Evolutionary conservation across 2,329 filamentous ascomycete species (phyloP).

Genomic region (Clonostachys chloroleuca): DNA sequence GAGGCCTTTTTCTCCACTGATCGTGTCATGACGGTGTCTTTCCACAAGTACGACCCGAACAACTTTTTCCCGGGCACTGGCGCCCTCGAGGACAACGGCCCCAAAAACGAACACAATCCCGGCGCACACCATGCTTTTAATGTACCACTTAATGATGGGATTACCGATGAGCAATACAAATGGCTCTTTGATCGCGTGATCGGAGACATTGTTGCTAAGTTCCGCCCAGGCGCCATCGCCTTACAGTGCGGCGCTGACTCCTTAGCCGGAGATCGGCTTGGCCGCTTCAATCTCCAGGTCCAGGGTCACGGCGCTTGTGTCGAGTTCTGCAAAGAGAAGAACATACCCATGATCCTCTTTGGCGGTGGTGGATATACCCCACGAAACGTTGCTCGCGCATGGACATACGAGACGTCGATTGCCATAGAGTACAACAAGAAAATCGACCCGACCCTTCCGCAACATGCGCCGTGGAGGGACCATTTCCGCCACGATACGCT

Average conservation of each 20-base stretch:
- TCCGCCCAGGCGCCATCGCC: conserved; percentile 86
- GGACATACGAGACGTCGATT: conserved; percentile 94
- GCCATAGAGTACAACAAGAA: conserved; percentile 71
- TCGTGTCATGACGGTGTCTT: conserved; percentile 87
- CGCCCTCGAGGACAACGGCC: conserved; percentile 80
- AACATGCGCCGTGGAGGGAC: conserved; percentile 78
- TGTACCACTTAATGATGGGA: conserved; percentile 84
- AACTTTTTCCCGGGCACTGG: conserved; percentile 90
- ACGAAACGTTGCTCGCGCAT: conserved; percentile 91
- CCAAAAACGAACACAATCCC: conserved; percentile 75
- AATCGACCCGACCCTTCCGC: conserved; percentile 69
- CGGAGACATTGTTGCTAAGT: conserved; percentile 72
- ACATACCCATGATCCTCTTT: conserved; percentile 81
- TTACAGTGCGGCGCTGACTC: conserved; percentile 95
- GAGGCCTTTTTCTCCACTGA: conserved; percentile 89
- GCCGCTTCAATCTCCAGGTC: conserved; percentile 95
- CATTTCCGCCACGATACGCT: conserved; percentile 87
- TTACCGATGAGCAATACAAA: conserved; percentile 86
- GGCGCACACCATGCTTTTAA: conserved; percentile 89
- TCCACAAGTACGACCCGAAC: conserved; percentile 88
- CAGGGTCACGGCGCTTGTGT: conserved; percentile 91
- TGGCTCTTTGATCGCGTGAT: conserved; percentile 81
- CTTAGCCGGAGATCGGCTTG: conserved; percentile 86
- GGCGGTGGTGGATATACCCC: conserved; percentile 96
- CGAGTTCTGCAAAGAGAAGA: conserved; percentile 77